Evolutionary conservation across 768 basidiomycete genomes (phyloP), one percentile per base, ranked within the genome.

Genomic region (Serendipita sp.): DNA sequence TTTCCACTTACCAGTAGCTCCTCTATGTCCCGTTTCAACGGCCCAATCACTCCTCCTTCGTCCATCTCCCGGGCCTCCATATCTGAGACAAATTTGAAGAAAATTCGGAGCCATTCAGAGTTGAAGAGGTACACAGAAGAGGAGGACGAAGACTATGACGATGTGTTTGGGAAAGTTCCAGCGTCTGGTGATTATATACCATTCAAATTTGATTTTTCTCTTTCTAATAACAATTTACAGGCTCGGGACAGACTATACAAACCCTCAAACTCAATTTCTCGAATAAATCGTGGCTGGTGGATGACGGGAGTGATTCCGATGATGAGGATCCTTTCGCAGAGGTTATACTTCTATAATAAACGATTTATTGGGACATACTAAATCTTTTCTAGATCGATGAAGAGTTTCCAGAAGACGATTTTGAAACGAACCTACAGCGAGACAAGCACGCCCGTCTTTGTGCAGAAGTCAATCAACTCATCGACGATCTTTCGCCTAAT

Each of bases 271-370:
- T 97, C 63, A 90, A 85, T 66, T 72, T 94, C 50, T 92, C 94
- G 24, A 92, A 87, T 71, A 86, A 84, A 74, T 92, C 93, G 11
- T 96, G 92, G 90, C 88, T 88, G 17, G 44, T 3, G 22, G 42
- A 42, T 34, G 34, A 38, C 33, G 90, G 90, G 45, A 89, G 88
- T 31, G 81, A 88, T 34, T 82, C 82, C 2, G 92, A 95, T 63
- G 93, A 95, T 61, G 90, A 92, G 61, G 93, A 99, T 76, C 95
- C 96, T 1, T 99, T 99, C 68, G 93, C 95, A 2, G 90, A 93
- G 76, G 90, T 38, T 90, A 67, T 62, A 68, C 53, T 17, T 33
- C 13, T 9, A 5, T 13, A 38, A 38, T 2, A 28, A 20, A 3
- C 34, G 11, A 7, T 42, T 24, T 51, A 24, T 64, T 16, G 17